These are phyloP conservation scores for Elaeis guineensis DNA, from an alignment of 176 grass and related monocot species.

Conservation along the genomic window DNA sequence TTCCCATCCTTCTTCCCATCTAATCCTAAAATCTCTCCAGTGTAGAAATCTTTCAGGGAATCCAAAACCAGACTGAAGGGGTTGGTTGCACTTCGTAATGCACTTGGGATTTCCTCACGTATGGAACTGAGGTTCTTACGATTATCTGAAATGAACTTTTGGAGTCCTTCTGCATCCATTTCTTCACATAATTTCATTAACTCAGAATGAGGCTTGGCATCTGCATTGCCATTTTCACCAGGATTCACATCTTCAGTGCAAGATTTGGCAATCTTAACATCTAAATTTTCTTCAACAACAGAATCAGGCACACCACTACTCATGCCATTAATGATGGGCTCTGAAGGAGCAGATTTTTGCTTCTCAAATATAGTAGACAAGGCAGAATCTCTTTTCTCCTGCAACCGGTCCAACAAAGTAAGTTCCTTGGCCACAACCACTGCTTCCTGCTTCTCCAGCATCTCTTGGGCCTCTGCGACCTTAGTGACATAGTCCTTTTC, in stretches of 20 bases:
- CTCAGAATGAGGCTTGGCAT: conserved; percentile 37
- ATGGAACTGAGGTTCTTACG: conserved; percentile 74
- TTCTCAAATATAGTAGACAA: conserved; percentile 65
- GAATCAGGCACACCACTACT: conserved; percentile 5
- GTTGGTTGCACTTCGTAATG: conserved; percentile 51
- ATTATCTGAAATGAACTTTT: conserved; percentile 83
- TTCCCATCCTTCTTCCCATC: conserved; percentile 94
- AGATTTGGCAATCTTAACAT: conserved; percentile 28
- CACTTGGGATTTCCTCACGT: conserved; percentile 69
- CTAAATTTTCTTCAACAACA: not conserved
- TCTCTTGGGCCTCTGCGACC: conserved; percentile 35
- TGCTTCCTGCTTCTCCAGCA: conserved; percentile 59
- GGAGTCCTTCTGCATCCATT: conserved; percentile 80
- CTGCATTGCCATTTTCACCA: conserved; percentile 26
- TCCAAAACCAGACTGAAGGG: conserved; percentile 47
- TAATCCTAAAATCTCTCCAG: conserved; percentile 40
- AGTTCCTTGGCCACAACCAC: conserved; percentile 74
- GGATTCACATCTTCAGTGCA: conserved; percentile 2
- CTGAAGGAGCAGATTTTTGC: conserved; percentile 22
- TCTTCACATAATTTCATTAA: conserved; percentile 52
- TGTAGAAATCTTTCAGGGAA: conserved; percentile 47
- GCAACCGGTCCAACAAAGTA: conserved; percentile 56
- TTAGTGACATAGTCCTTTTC: conserved; percentile 57
- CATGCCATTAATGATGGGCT: conserved; percentile 8
- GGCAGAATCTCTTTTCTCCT: conserved; percentile 62